These are phyloP conservation scores for Oryza australiensis DNA, from an alignment of 176 grass and related monocot genomes.

Conservation along the genomic window DNA sequence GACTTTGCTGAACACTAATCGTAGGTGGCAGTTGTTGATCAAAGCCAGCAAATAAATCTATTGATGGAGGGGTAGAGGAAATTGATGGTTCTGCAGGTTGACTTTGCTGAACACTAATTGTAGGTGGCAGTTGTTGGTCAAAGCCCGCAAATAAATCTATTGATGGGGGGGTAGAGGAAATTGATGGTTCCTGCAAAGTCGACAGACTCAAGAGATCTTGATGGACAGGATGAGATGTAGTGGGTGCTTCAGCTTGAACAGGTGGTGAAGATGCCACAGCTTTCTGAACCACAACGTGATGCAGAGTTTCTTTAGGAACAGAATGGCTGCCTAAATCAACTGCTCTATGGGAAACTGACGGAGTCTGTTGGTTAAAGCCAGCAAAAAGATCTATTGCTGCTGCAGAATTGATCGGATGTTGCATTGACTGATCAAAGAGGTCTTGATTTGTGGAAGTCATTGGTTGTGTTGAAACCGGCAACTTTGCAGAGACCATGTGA, in stretches of 20 bases:
- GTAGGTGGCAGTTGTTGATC: conserved; percentile 46
- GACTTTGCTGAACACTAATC: conserved; percentile 44
- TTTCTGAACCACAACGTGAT: conserved; percentile 42
- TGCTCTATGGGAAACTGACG: conserved; percentile 30
- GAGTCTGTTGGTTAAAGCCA: conserved; percentile 54
- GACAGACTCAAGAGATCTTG: conserved; percentile 53
- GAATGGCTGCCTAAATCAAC: conserved; percentile 26
- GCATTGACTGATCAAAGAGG: conserved; percentile 52
- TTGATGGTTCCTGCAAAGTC: conserved; percentile 33
- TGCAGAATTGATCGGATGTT: conserved; percentile 30
- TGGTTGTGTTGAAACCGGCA: conserved; percentile 21
- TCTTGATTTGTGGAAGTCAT: conserved; percentile 25
- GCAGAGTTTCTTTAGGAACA: conserved; percentile 34
- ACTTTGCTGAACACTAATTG: conserved; percentile 44
- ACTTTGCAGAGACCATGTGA: not conserved
- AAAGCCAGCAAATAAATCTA: conserved; percentile 74
- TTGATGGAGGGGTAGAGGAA: conserved; percentile 30
- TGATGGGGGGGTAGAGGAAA: conserved; percentile 30
- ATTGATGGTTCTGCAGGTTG: conserved; percentile 30
- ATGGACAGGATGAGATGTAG: conserved; percentile 39
- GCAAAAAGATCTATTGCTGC: conserved; percentile 63
- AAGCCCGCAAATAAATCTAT: conserved; percentile 72
- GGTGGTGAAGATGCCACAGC: conserved; percentile 18
- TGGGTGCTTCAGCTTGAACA: conserved; percentile 24
- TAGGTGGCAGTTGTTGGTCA: conserved; percentile 48